These are phyloP conservation scores for Monilinia vaccinii-corymbosi DNA, from an alignment of 2,329 filamentous ascomycete genomes.

Conservation along the genomic window DNA sequence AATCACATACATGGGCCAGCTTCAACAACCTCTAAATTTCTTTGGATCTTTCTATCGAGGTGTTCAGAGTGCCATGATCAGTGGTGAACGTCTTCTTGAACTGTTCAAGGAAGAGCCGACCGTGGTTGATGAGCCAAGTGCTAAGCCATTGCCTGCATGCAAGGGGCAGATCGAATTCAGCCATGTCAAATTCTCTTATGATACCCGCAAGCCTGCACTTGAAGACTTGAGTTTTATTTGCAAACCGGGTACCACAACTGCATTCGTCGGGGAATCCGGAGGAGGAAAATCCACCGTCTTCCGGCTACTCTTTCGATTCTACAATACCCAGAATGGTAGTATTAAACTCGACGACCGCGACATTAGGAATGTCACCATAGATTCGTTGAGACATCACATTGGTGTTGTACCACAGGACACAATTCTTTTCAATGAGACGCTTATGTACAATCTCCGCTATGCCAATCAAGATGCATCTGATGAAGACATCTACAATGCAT, in stretches of 20 bases:
- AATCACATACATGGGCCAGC: conserved; percentile 68
- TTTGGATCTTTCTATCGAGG: conserved; percentile 94
- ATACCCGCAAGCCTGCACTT: conserved; percentile 74
- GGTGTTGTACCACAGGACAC: conserved; percentile 97
- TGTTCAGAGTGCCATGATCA: conserved; percentile 95
- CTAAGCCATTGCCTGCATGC: conserved; percentile 55
- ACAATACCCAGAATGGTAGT: conserved; percentile 70
- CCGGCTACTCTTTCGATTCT: conserved; percentile 91
- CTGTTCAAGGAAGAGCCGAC: conserved; percentile 94
- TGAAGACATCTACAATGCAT: conserved; percentile 74
- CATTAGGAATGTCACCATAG: conserved; percentile 80
- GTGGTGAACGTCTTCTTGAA: conserved; percentile 87
- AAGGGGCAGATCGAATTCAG: conserved; percentile 78
- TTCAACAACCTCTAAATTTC: conserved; percentile 75
- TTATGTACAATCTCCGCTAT: conserved; percentile 93
- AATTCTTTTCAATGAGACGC: conserved; percentile 83
- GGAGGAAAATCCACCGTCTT: conserved; percentile 97
- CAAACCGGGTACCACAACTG: conserved; percentile 82
- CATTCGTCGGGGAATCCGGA: conserved; percentile 91
- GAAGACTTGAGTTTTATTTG: conserved; percentile 80
- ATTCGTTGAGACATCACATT: conserved; percentile 84
- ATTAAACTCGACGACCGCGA: conserved; percentile 81
- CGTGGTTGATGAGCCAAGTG: conserved; percentile 67
- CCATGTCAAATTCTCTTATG: conserved; percentile 85
- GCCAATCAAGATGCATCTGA: conserved; percentile 74